Evolutionary conservation across 164 flowering plant species (phyloP), one percentile per base, ranked within the genome.

Genomic region (Vitis cinerea): DNA sequence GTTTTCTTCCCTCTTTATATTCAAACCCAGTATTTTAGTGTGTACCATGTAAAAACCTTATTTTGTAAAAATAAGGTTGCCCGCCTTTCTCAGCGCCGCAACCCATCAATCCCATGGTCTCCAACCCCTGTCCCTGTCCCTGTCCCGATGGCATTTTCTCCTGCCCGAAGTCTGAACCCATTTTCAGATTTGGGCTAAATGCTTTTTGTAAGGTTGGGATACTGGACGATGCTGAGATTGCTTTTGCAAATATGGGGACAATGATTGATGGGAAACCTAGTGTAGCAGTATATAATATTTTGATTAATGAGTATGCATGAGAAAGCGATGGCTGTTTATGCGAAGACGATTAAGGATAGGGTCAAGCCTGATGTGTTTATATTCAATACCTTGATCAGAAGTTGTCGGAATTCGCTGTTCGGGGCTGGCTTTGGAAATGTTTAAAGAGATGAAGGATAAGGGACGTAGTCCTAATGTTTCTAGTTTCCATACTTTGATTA

Each of bases 391-490:
- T 69, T 94, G 86, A 87, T 94, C 47, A 83, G 81, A 75, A 76
- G 97, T 68, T 92, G 94, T 74, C 71, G 87, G 72, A 84, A 79
- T 75, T 69, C 70, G 9, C 78, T 61, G 75, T 87, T 91, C 56
- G 83, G 74, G 74, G 1, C 76, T 70, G 57, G 97, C 91, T 5
- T 64, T 94, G 73, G 84, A 81, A 44, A 53, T 92, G 87, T 92
- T 94, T 63, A 85, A 80, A 71, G 97, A 90, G 79, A 92, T 94
- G 97, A 88, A 77, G 74, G 78, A 50, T 27, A 83, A 73, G 59
- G 91, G 94, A 4, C 86, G 95, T 63, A 50, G 67, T 30, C 99
- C 99, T 0, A 86, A 94, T 85, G 98, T 92, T 75, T 88, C 89
- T 69, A 94, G 80, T 69, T 94, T 94, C 58, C 92, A 94, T 70